phyloP scores from a whole-genome alignment of 2,329 filamentous ascomycete species.

The Lecanicillium sp. region DNA sequence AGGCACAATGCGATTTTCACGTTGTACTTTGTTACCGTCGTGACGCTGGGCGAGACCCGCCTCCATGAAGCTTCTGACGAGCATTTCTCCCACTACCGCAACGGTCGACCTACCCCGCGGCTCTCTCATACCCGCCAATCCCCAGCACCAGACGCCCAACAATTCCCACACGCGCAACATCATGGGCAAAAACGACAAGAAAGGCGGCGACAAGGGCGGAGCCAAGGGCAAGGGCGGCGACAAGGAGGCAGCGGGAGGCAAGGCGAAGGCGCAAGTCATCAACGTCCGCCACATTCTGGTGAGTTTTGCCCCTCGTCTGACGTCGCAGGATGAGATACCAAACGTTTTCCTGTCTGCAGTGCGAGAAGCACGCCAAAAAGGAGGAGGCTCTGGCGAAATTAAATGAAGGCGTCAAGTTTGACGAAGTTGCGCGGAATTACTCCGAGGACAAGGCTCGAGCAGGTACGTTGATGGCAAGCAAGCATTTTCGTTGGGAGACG shows the following conservation, averaged over 20 bases:
- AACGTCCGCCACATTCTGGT: slow-evolving; percentile 69
- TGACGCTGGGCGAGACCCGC: not conserved
- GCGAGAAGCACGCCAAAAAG: slow-evolving; percentile 72
- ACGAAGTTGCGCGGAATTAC: slow-evolving; percentile 65
- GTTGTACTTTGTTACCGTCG: not conserved
- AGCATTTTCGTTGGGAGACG: slow-evolving; percentile 10
- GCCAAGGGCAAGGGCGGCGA: slow-evolving; percentile 25
- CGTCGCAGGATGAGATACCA: not conserved
- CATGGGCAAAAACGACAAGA: slow-evolving; percentile 38
- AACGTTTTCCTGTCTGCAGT: slow-evolving; percentile 33
- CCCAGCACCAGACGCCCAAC: slow-evolving; percentile 2
- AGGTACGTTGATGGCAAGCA: slow-evolving; percentile 33
- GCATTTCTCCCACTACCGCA: not conserved
- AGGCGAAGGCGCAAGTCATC: slow-evolving; percentile 55
- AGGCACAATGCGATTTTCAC: no score
- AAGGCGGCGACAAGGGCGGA: slow-evolving; percentile 33
- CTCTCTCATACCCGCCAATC: no score
- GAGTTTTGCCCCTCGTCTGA: slow-evolving; percentile 13
- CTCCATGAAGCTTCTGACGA: not conserved
- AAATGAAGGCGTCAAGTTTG: slow-evolving; percentile 62
- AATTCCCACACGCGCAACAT: slow-evolving; percentile 15
- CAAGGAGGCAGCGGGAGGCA: slow-evolving; percentile 29
- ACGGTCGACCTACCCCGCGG: slow-evolving; percentile 5
- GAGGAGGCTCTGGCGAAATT: slow-evolving; percentile 68
- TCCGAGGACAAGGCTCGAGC: slow-evolving; percentile 72